A percentile compares a stretch with the other conserved stretches of the same genome.
phyloP scores from a whole-genome alignment of 2,329 filamentous ascomycete species.

The Penicillium griseofulvum region DNA sequence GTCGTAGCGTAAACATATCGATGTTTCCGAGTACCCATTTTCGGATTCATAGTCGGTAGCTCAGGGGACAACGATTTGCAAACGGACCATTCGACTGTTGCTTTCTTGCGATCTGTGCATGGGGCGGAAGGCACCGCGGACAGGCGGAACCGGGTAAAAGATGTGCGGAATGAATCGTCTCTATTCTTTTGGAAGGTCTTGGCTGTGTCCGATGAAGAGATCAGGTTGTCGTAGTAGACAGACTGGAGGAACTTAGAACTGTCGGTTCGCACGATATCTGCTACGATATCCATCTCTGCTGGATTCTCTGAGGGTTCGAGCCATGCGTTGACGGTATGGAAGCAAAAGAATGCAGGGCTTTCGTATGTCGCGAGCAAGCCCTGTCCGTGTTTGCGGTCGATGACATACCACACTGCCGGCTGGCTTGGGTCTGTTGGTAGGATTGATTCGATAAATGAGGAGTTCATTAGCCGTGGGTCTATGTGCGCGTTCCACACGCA shows the following conservation, averaged over 20 bases:
- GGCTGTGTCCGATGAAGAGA: constrained; percentile 54
- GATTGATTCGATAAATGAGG: constrained; percentile 61
- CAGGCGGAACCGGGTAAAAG: constrained; percentile 40
- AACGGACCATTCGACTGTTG: constrained; percentile 28
- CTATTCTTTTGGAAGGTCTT: constrained; percentile 28
- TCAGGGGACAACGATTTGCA: constrained; percentile 38
- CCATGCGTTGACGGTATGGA: constrained; percentile 76
- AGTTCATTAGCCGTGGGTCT: constrained; percentile 44
- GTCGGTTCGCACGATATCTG: constrained; percentile 65
- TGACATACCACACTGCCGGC: constrained; percentile 67
- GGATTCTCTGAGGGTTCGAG: constrained; percentile 53
- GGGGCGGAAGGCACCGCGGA: constrained; percentile 29
- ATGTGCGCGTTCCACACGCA: constrained; percentile 68
- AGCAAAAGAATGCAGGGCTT: constrained; percentile 69
- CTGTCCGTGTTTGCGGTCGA: constrained; percentile 62
- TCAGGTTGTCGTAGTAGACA: constrained; percentile 68
- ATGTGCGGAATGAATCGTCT: constrained; percentile 31
- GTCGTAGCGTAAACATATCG: constrained; percentile 52
- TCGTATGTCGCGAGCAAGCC: constrained; percentile 69
- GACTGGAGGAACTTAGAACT: constrained; percentile 63
- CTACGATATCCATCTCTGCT: constrained; percentile 54
- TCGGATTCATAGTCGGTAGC: constrained; percentile 52
- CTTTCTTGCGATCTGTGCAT: constrained; percentile 11
- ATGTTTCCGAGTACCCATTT: constrained; percentile 43
- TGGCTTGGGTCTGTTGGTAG: constrained; percentile 58